Base-by-base conservation (phyloP, 805 yeast species). In the Schizosaccharomyces cryophilus region DNA sequence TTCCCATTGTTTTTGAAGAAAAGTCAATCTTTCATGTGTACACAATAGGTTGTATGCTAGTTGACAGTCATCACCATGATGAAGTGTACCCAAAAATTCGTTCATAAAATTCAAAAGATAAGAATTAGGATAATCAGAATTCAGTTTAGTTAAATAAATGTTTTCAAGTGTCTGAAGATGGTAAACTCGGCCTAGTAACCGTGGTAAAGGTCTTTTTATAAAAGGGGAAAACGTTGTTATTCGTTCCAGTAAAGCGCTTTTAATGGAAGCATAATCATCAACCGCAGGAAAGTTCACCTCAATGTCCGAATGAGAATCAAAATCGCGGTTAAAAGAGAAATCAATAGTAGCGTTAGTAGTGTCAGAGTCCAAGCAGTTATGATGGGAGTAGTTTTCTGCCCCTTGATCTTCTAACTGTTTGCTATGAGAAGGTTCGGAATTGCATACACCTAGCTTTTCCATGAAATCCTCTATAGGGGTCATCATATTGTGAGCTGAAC, bases 1-100 rank as follows among this genome's bases (percentile, higher is more conserved):
- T 59, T 84, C 89, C 90, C 90, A 85, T 65, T 82, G 85, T 29
- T 85, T 75, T 42, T 73, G 68, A 35, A 75, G 26, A 5, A 51
- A 21, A 6, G 21, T 17, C 3, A 19, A 51, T 5, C 35, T 17
- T 51, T 51, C 56, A 11, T 51, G 19, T 19, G 31, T 29, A 21
- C 35, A 24, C 2, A 29, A 11, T 1, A 51, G 9, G n/a, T 29
- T 21, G 15, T 51, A 51, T 6, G 56, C 51, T n/a, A 45, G 17
- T 45, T 45, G 24, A 5, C 9, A 45, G 26, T 19, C 21, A n/a
- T 45, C 51, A 45, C 40, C 40, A 7, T 4, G 40, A 11, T 35
- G 40, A 35, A 35, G 40, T 35, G 40, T 11, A 35, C 40, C 40
- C 11, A 35, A 15, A 35, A 35, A 35, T 11, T 9, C 17, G 13